A percentile compares a stretch with the other conserved stretches of the same genome.
Conservation (phyloP, 2,329 filamentous ascomycete species). For the Exophiala dermatitidis region DNA sequence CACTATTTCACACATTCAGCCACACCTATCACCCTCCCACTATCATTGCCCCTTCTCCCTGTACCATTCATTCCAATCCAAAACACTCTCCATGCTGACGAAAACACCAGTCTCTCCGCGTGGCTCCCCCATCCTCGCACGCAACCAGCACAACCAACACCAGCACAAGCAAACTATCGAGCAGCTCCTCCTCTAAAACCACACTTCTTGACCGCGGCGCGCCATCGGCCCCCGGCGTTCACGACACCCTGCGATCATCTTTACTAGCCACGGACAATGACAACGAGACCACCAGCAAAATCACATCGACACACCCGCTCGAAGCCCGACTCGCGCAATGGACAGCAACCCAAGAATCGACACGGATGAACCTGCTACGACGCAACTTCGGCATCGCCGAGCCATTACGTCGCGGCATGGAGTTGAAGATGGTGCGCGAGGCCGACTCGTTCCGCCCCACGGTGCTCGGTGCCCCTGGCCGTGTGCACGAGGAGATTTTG, state of each 20-base stretch:
- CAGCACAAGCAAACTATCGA: constrained; percentile 47
- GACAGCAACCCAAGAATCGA: constrained; percentile 76
- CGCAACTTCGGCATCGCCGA: constrained; percentile 87
- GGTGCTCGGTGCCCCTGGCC: constrained; percentile 48
- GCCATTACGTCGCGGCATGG: constrained; percentile 88
- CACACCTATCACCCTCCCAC: not conserved
- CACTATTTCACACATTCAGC: too few relatives aligned
- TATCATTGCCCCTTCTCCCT: not conserved
- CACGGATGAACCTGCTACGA: constrained; percentile 84
- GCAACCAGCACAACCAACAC: constrained; percentile 59
- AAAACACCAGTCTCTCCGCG: constrained; percentile 67
- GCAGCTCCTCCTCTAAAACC: constrained; percentile 35
- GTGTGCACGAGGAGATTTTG: constrained; percentile 83
- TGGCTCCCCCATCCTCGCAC: constrained; percentile 67
- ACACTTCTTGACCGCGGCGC: constrained; percentile 52
- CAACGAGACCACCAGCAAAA: constrained; percentile 1
- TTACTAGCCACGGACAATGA: constrained; percentile 38
- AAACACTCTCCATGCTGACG: not conserved
- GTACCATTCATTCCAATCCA: not conserved
- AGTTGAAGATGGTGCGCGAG: constrained; percentile 76
- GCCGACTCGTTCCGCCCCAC: constrained; percentile 69
- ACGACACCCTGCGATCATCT: constrained; percentile 83
- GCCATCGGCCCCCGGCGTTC: constrained; percentile 84
- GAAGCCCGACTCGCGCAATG: constrained; percentile 83
- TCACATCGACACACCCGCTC: constrained; percentile 71